Base-by-base conservation (phyloP, 768 basidiomycete genomes). In the Suillus tomentosus region DNA sequence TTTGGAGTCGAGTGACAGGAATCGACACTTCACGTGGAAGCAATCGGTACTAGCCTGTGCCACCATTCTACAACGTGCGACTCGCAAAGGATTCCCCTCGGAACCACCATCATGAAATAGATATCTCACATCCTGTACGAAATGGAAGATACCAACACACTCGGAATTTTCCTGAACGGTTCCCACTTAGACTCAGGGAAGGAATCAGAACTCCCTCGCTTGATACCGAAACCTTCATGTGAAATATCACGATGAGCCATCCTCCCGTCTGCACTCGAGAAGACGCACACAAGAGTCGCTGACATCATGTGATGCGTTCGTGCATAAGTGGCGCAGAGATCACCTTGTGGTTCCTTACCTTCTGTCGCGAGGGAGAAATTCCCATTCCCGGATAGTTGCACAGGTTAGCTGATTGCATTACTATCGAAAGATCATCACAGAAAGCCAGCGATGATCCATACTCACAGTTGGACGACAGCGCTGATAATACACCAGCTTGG, bases 91-190 rank as follows among this genome's bases (percentile, higher is more conserved):
- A 19, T 31, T 31, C 27, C 27, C 27, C 3, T 31, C 27, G 39
- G 56, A 57, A 24, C 36, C n/a, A 56, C 56, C 8, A 36, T 10
- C 36, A 34, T n/a, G 19, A n/a, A 19, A 54, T 34, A 36, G 53
- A 54, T 54, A 54, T 54, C 53, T 39, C 57, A 58, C 57, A 58
- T 42, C 39, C 22, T 11, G 37, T 39, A 39, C 55, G 55, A 22
- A n/a, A 57, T 9, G 22, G 7, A 39, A 57, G 5, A 3, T 31
- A 31, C 24, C 39, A 53, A 34, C 31, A 53, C 17, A 24, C 14
- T 36, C 39, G 34, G 14, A 24, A n/a, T 24, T 39, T 39, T 9
- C 19, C 19, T 5, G 34, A 56, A 57, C 39, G 36, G n/a, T 56
- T 56, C 22, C 15, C 56, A 24, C 37, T 40, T 37, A 22, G 22